A percentile compares a stretch with the other conserved stretches of the same genome.
Conservation (phyloP, 805 yeast species). For the Nakazawaea ishiwadae region DNA sequence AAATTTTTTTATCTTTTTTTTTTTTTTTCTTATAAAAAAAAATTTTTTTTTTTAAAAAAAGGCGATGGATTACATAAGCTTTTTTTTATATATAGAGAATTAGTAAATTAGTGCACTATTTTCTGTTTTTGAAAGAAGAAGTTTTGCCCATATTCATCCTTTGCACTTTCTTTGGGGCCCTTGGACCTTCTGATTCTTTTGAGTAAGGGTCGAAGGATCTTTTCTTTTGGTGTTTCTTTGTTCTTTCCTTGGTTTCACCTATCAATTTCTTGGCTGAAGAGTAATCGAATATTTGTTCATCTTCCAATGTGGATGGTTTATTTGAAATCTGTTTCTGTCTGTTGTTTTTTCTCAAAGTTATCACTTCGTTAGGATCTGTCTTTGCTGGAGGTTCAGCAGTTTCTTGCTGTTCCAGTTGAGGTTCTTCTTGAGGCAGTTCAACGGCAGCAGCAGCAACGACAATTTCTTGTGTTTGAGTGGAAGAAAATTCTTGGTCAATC, state of each 20-base stretch:
- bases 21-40: too few relatives aligned
- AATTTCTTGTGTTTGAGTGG: constrained; percentile 1
- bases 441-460: constrained; percentile 3
- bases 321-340: constrained; percentile 16
- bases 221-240: constrained; percentile 9
- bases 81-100: too few relatives aligned
- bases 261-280: constrained; percentile 20
- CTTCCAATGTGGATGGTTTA: constrained; percentile 21
- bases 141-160: constrained; percentile 31
- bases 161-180: constrained; percentile 39
- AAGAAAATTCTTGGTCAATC: constrained; percentile 4
- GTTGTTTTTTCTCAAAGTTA: constrained; percentile 26
- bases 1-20: too few relatives aligned
- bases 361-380: constrained; percentile 25
- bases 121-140: constrained; percentile 24
- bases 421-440: constrained; percentile 11
- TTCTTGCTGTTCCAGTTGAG: constrained; percentile 16
- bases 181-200: constrained; percentile 43
- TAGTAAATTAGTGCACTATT: background rate
- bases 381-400: constrained; percentile 20
- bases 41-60: constrained; percentile 7
- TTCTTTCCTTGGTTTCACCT: constrained; percentile 9
- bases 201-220: constrained; percentile 15
- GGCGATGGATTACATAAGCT: constrained; percentile 1
- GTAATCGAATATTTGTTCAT: constrained; percentile 16